Base-by-base conservation (phyloP, 2,329 filamentous ascomycete species). In the Exutisphaerella laricina region DNA sequence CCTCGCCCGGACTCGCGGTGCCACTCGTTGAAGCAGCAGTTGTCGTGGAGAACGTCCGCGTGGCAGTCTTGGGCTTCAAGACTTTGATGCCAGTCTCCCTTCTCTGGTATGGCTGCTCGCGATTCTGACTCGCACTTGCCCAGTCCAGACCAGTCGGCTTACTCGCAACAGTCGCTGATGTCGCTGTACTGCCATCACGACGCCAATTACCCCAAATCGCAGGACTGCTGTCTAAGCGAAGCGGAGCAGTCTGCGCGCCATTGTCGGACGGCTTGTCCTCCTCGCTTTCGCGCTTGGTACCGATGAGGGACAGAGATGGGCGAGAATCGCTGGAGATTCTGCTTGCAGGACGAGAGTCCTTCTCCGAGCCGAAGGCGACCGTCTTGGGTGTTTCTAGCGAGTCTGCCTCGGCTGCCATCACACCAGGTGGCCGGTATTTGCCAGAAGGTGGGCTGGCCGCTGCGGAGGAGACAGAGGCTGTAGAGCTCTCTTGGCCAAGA, bases 31-130 rank as follows among this genome's bases (percentile, higher is more conserved):
- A 37, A 2, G 51, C 40, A 4, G 69, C 46, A n/a, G n/a, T n/a
- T 13, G 57, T 62, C n/a, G 57, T 51, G 9, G 72, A 64, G n/a
- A 68, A 65, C 4, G 71, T 66, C 10, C 82, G 76, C 18, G 69
- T 68, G 16, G 68, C 67, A 4, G 81, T 73, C 62, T 88, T 92
- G 1, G 90, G 82, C 58, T 88, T 88, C 39, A 97, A 72, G 1
- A 96, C 84, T 70, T 95, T 97, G 84, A 97, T 97, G 38, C 80
- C 82, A 37, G 84, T 78, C 72, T 59, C 79, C 67, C 51, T 82
- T 72, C 55, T 82, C 60, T 87, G 83, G 59, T 88, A 87, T 18
- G 81, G 80, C 17, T 66, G 63, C 55, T 79, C 82, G 10, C 69
- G 58, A 52, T 78, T 64, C 41, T 73, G 73, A 51, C 66, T 71